Evolutionary conservation across 2,329 filamentous ascomycete genomes (phyloP).

Genomic region (Neodidymelliopsis sp.): DNA sequence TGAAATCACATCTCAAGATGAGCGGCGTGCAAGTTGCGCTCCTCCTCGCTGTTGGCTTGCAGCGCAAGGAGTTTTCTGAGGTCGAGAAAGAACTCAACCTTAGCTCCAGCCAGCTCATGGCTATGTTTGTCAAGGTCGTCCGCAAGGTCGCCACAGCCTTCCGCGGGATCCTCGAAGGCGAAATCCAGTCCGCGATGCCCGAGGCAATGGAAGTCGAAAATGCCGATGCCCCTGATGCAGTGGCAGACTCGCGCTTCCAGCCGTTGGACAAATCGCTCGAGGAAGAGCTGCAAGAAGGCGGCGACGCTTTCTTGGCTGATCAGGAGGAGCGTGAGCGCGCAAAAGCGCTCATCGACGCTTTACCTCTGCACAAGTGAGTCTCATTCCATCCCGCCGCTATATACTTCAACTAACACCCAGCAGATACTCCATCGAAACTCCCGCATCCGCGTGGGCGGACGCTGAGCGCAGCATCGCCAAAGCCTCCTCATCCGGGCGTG

Average conservation of each 20-base stretch:
- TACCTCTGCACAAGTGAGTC: slow-evolving; percentile 84
- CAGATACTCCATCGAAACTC: slow-evolving; percentile 57
- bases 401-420: slow-evolving; percentile 11
- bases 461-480: slow-evolving; percentile 75
- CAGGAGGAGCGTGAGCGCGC: slow-evolving; percentile 74
- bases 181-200: slow-evolving; percentile 59
- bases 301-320: slow-evolving; percentile 74
- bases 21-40: slow-evolving; percentile 86
- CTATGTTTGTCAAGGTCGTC: slow-evolving; percentile 97
- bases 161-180: slow-evolving; percentile 74
- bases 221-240: slow-evolving; percentile 61
- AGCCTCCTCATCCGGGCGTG: slow-evolving; percentile 54
- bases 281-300: slow-evolving; percentile 85
- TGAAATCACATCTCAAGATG: slow-evolving; percentile 72
- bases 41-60: slow-evolving; percentile 84
- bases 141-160: slow-evolving; percentile 86
- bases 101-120: slow-evolving; percentile 79
- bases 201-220: slow-evolving; percentile 52
- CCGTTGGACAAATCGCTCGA: slow-evolving; percentile 76
- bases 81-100: slow-evolving; percentile 81
- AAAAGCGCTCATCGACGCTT: slow-evolving; percentile 84
- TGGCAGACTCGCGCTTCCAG: slow-evolving; percentile 70
- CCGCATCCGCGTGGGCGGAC: slow-evolving; percentile 62
- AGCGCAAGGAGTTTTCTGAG: slow-evolving; percentile 84
- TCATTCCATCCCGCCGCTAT: not conserved